Evolutionary conservation across 345 rosid species (phyloP).

Genomic region (Erucastrum elatum): DNA sequence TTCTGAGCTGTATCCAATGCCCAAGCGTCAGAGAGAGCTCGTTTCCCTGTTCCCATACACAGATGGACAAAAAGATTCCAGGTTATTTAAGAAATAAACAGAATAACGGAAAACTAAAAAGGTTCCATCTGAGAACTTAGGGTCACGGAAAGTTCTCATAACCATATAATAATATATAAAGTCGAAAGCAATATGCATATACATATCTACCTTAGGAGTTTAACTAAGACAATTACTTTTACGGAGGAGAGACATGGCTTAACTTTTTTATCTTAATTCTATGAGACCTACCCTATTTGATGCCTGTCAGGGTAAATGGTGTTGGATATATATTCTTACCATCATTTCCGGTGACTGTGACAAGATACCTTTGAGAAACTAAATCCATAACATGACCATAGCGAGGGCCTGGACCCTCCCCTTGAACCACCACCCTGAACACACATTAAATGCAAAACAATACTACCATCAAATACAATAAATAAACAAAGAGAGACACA

Average conservation of each 20-base stretch:
- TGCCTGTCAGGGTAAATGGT: not conserved
- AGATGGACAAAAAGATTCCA: not conserved
- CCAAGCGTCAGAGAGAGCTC: conserved; percentile 96
- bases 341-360: conserved; percentile 95
- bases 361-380: conserved; percentile 94
- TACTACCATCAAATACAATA: no score
- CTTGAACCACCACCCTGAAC: conserved; percentile 94
- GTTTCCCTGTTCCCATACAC: conserved; percentile 60
- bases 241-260: no score
- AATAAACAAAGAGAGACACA: not conserved
- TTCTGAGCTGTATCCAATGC: conserved; percentile 96
- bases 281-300: not conserved
- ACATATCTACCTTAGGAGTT: not conserved
- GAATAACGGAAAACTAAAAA: not conserved
- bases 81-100: conserved; percentile 9
- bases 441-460: no score
- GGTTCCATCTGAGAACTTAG: conserved; percentile 1
- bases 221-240: not conserved
- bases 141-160: not conserved
- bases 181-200: not conserved
- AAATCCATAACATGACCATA: conserved; percentile 98
- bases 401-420: conserved; percentile 98
- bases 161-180: not conserved
- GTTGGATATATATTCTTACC: conserved; percentile 49
- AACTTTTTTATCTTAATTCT: no score